Conservation (phyloP, 1,139 yeast species). For the Kurtzmaniella natalensis region DNA sequence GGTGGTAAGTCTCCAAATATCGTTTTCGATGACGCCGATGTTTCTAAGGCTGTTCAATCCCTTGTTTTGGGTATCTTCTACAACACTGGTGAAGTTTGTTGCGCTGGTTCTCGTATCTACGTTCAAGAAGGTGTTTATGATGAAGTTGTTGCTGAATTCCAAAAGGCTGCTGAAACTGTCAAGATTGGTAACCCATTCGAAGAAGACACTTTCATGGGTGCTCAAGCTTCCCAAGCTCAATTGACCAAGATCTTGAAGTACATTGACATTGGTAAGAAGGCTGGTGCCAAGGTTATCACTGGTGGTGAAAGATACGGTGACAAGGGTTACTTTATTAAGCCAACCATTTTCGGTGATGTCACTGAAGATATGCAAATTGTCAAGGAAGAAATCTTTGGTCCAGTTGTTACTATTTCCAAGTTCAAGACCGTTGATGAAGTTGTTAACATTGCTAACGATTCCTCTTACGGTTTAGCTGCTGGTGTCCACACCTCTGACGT, state of each 20-base stretch:
- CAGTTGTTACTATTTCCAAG: slow-evolving; percentile 23
- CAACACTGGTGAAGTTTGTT: slow-evolving; percentile 77
- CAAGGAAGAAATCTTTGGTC: slow-evolving; percentile 27
- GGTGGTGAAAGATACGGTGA: slow-evolving; percentile 22
- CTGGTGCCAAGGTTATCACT: slow-evolving; percentile 26
- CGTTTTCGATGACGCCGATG: slow-evolving; percentile 69
- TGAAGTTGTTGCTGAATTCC: slow-evolving; percentile 50
- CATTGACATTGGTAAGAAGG: slow-evolving; percentile 59
- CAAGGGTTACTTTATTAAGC: slow-evolving; percentile 22
- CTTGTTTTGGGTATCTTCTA: slow-evolving; percentile 26
- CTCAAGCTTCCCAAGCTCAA: slow-evolving; percentile 68
- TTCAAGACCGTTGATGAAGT: slow-evolving; percentile 25
- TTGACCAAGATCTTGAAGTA: slow-evolving; percentile 62
- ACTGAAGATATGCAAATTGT: slow-evolving; percentile 23
- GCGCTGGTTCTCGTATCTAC: slow-evolving; percentile 71
- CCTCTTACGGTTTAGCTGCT: slow-evolving; percentile 69
- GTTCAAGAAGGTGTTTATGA: slow-evolving; percentile 69
- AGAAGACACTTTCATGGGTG: slow-evolving; percentile 64
- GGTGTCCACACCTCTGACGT: slow-evolving; percentile 73
- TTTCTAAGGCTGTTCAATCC: slow-evolving; percentile 53
- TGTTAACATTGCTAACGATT: slow-evolving; percentile 20
- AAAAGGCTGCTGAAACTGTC: slow-evolving; percentile 47
- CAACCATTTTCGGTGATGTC: slow-evolving; percentile 25
- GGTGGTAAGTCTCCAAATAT: slow-evolving; percentile 88
- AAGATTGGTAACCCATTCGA: slow-evolving; percentile 69